Base-by-base conservation (phyloP, 129 eudicot species). In the Glebionis coronaria region DNA sequence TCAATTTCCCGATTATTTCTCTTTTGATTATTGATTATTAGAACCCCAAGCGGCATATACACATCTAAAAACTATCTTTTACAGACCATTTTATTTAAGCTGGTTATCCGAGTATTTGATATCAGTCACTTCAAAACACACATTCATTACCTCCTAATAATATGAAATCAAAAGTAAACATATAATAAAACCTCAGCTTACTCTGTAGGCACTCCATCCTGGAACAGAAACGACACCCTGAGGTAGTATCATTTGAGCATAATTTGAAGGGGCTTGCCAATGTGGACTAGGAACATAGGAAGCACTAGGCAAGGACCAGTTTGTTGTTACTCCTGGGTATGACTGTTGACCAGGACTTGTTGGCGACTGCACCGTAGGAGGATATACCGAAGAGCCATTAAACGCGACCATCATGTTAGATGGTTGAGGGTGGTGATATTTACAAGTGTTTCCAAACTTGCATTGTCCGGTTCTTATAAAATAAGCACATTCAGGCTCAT, bases 391-490 rank as follows among this genome's bases (percentile, higher is more conserved):
- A 72, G 99, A 93, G 60, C 95, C 91, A 68, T 84, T 76, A 76
- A 74, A 79, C 46, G 99, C 29, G 46, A 90, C 83, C 95, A 79
- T 85, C 90, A 81, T 81, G 75, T 81, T 82, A 29, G 97, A 82
- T 64, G 99, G 99, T 75, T 84, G 99, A 50, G 99, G 92, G 52
- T 93, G 99, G 75, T 93, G 88, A 77, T 82, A 93, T 80, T 93
- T 93, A 80, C 99, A 93, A 11, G 95, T 93, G 82, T 84, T 80
- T 59, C 99, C 99, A 82, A 89, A 93, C 64, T 89, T 89, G 84
- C 99, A 93, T 71, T 86, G 92, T 76, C 99, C 99, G 13, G 96
- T 93, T 83, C 95, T 89, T 73, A 86, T 71, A 73, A 86, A 93
- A 76, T 93, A 93, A 68, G 95, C 83, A 79, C 99, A 93, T 50